These are phyloP conservation scores for Russula foetens DNA, from an alignment of 768 basidiomycete genomes.

Conservation along the genomic window DNA sequence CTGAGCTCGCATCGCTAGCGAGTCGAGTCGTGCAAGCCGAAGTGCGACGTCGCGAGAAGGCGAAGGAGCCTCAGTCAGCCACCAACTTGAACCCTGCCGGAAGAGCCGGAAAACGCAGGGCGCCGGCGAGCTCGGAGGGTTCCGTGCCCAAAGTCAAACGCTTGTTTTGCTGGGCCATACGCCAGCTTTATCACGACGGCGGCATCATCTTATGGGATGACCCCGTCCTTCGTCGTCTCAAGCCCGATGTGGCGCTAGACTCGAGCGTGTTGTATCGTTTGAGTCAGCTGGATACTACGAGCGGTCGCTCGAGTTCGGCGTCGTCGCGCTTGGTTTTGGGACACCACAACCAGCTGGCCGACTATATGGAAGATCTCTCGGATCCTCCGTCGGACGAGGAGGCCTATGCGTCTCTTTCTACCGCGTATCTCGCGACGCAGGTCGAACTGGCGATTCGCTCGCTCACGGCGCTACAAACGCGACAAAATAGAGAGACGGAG, in stretches of 20 bases:
- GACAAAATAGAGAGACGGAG: conserved; percentile 2
- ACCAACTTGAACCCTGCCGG: conserved; percentile 14
- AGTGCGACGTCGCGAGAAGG: conserved; percentile 42
- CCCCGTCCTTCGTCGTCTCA: conserved; percentile 34
- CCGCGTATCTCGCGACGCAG: conserved; percentile 38
- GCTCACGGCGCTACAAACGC: conserved; percentile 23
- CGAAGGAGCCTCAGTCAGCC: conserved; percentile 34
- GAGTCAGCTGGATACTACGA: conserved; percentile 23
- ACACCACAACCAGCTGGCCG: conserved; percentile 26
- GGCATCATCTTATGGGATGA: conserved; percentile 69
- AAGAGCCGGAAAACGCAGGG: conserved; percentile 14
- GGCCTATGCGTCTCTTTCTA: conserved; percentile 55
- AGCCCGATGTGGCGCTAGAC: conserved; percentile 8
- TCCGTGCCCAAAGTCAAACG: conserved; percentile 46
- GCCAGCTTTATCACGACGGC: conserved; percentile 62
- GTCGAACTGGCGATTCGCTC: conserved; percentile 40
- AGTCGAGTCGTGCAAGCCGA: conserved; percentile 57
- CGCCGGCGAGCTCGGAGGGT: neutral
- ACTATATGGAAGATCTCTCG: conserved; percentile 43
- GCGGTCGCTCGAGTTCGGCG: conserved; percentile 3
- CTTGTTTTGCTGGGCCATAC: conserved; percentile 57
- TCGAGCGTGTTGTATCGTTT: conserved; percentile 41
- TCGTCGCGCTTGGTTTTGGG: conserved; percentile 20
- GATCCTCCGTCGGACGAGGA: conserved; percentile 56
- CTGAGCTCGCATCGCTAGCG: conserved; percentile 60